Evolutionary conservation across 192 early-diverging fungal species (phyloP), one percentile per base, ranked within the genome.

Genomic region (Entophlyctis luteolus): DNA sequence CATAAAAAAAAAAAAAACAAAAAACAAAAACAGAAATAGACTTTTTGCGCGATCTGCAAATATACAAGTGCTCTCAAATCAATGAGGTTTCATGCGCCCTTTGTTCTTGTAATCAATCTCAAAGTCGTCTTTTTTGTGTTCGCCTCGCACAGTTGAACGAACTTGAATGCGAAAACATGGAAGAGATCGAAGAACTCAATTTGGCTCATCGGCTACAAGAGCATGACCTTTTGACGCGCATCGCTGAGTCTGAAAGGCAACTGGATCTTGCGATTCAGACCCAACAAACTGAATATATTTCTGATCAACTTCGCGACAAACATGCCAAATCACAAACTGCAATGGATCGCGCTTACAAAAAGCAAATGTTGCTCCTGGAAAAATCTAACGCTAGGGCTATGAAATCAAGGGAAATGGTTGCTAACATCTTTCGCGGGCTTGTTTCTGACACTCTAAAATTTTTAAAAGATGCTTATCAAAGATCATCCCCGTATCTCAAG

Each of bases 41-140:
- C 48, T 39, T 37, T 50, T 57, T 69, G 29, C 67, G 67, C 4
- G 57, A 59, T 8, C 16, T 69, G n/a, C 67, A 69, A 48, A 35
- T 69, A 16, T 29, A 20, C 42, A 69, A 69, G 37, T 27, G 45
- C 25, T 22, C n/a, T 29, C 67, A 69, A 10, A 28, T 69, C 29
- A 47, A 8, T 5, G 55, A 68, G 55, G 66, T 65, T 35, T 18
- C 42, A 6, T 27, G 32, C 25, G 18, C 12, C 2, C 27, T 36
- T 27, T 16, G 8, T 16, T 23, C 8, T 16, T 53, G 8, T 27
- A 53, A 6, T 6, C 6, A 16, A 23, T 53, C 6, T 23, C 6
- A 45, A 14, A 20, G 25, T 53, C 14, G 23, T 22, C 22, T 20
- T 53, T 1, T 27, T 1, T 27, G 29, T 27, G 14, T 27, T 53